Evolutionary conservation across 1,139 yeast species (phyloP).

Genomic region (Cylindricascospora bacillispora): DNA sequence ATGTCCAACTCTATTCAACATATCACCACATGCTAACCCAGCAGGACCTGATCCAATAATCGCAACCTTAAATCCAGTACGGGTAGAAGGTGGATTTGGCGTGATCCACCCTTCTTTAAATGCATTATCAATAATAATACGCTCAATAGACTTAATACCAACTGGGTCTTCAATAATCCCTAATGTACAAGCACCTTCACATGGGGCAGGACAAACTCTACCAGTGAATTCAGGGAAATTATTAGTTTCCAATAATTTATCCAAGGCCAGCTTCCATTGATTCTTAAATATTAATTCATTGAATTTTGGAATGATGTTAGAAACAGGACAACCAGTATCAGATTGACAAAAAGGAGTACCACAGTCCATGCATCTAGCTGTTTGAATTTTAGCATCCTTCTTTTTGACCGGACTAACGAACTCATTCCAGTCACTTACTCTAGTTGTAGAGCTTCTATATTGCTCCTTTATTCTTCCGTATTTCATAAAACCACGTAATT

Average conservation of each 20-base stretch:
- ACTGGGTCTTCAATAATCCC: constrained; percentile 93
- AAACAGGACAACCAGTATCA: constrained; percentile 95
- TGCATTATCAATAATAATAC: constrained; percentile 92
- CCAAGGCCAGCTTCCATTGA: constrained; percentile 90
- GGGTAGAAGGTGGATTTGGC: constrained; percentile 63
- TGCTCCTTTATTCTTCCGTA: constrained; percentile 81
- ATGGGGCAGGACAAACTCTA: constrained; percentile 97
- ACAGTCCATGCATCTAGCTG: constrained; percentile 99
- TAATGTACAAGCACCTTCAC: constrained; percentile 95
- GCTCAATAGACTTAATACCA: constrained; percentile 90
- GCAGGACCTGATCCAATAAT: constrained; percentile 95
- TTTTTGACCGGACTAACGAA: constrained; percentile 69
- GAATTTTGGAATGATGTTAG: constrained; percentile 96
- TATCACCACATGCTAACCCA: constrained; percentile 94
- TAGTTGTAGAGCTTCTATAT: constrained; percentile 63
- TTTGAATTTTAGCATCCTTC: constrained; percentile 78
- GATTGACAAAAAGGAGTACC: constrained; percentile 99
- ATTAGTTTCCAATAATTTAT: constrained; percentile 87
- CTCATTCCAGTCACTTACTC: constrained; percentile 90
- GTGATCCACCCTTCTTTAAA: constrained; percentile 94
- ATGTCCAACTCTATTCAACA: constrained; percentile 93
- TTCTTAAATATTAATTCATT: constrained; percentile 91
- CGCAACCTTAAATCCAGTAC: constrained; percentile 82
- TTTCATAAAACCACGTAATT: constrained; percentile 78
- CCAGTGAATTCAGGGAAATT: constrained; percentile 98